These are phyloP conservation scores for Aureobasidium sp. DNA, from an alignment of 2,329 filamentous ascomycete species.

Conservation along the genomic window DNA sequence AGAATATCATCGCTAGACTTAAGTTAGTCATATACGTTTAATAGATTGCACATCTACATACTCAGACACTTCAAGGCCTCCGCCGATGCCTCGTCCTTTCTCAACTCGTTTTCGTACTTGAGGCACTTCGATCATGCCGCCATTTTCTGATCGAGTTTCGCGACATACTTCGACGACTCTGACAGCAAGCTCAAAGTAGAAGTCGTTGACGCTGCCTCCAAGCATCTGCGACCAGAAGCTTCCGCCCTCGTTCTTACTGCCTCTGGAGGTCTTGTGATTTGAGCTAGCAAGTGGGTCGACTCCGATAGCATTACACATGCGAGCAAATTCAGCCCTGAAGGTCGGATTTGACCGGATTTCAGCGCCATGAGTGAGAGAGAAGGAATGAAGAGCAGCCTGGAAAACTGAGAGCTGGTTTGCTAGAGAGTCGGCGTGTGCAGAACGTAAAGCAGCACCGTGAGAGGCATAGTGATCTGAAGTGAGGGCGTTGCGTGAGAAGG, in stretches of 20 bases:
- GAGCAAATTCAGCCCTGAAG: constrained; percentile 93
- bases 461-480: constrained; percentile 83
- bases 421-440: constrained; percentile 74
- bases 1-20: constrained; percentile 70
- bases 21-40: background rate
- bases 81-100: constrained; percentile 67
- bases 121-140: constrained; percentile 75
- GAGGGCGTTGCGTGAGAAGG: constrained; percentile 78
- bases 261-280: constrained; percentile 29
- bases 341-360: constrained; percentile 93
- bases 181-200: constrained; percentile 97
- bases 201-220: constrained; percentile 88
- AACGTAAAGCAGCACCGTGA: constrained; percentile 82
- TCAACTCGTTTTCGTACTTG: constrained; percentile 74
- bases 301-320: constrained; percentile 96
- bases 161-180: constrained; percentile 88
- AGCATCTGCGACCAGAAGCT: constrained; percentile 91
- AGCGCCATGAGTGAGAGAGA: constrained; percentile 87
- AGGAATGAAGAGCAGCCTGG: constrained; percentile 89
- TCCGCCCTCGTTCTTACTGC: constrained; percentile 44
- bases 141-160: constrained; percentile 80
- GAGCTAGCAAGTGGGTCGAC: constrained; percentile 76
- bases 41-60: constrained; percentile 33
- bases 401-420: constrained; percentile 93
- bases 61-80: constrained; percentile 73